phyloP scores from a whole-genome alignment of 768 basidiomycete genomes.

The Hypsizygus marmoreus region DNA sequence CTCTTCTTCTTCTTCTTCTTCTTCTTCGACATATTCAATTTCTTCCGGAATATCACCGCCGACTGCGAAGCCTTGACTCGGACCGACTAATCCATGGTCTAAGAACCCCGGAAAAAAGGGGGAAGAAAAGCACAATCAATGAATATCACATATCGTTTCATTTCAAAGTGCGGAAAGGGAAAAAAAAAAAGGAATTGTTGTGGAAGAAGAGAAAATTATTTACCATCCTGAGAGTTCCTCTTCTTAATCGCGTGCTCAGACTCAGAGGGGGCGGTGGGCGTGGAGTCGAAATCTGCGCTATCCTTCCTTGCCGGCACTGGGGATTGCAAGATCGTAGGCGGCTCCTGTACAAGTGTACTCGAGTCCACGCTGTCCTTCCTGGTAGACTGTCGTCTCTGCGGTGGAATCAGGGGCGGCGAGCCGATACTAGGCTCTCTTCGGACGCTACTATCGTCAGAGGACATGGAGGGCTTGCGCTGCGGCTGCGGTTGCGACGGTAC shows the following conservation, averaged over 20 bases:
- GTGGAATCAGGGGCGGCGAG: constrained; percentile 7
- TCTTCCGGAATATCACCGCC: constrained; percentile 11
- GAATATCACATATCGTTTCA: constrained; percentile 24
- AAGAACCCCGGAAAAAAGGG: constrained; percentile 13
- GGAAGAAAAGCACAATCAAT: constrained; percentile 29
- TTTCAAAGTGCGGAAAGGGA: constrained; percentile 16
- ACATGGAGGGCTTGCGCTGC: no score
- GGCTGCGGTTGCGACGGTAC: no score
- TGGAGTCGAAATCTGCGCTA: constrained; percentile 3
- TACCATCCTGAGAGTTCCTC: constrained; percentile 23
- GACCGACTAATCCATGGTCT: constrained; percentile 16
- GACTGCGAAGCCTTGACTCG: constrained; percentile 5
- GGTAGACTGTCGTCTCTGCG: constrained; percentile 9
- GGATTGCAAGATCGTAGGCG: neutral
- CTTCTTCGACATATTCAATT: constrained; percentile 13
- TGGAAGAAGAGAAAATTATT: constrained; percentile 20
- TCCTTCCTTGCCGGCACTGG: constrained; percentile 4
- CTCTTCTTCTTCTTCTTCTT: constrained; percentile 12
- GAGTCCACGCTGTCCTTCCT: constrained; percentile 11
- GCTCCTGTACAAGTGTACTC: no score
- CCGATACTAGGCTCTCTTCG: constrained; percentile 8
- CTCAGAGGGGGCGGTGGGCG: neutral
- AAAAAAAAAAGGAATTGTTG: no score
- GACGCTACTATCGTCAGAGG: no score
- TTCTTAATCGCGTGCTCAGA: constrained; percentile 3